Conservation (phyloP, 495 filamentous ascomycete genomes). For the Penicillium ochrochloron region DNA sequence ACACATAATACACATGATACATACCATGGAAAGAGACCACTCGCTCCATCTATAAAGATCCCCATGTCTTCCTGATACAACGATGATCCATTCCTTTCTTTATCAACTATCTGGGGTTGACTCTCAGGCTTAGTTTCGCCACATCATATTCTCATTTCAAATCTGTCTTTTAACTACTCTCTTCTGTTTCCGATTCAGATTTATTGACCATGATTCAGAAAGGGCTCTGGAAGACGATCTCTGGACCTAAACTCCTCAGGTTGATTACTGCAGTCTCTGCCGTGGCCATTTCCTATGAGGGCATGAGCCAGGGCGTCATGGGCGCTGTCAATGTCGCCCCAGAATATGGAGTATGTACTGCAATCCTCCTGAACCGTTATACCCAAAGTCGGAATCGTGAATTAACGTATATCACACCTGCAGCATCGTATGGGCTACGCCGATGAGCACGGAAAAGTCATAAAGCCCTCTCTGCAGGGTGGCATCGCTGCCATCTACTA, state of each 20-base stretch:
- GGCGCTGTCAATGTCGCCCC: conserved; percentile 60
- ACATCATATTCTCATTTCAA: background rate
- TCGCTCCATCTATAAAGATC: conserved; percentile 19
- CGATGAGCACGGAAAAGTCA: conserved; percentile 42
- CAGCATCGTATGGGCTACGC: conserved; percentile 45
- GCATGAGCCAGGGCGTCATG: conserved; percentile 62
- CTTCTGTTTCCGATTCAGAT: background rate
- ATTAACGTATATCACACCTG: conserved; percentile 13
- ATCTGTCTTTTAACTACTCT: background rate
- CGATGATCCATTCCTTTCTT: conserved; percentile 1
- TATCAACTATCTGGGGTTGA: conserved; percentile 11
- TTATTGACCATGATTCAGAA: conserved; percentile 15
- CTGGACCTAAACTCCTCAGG: conserved; percentile 41
- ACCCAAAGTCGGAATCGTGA: conserved; percentile 8
- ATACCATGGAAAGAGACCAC: background rate
- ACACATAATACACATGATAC: too few relatives aligned
- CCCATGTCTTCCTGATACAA: conserved; percentile 13
- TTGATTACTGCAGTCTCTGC: conserved; percentile 56
- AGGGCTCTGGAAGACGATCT: conserved; percentile 15
- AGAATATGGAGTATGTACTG: conserved; percentile 45
- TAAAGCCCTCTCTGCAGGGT: conserved; percentile 55
- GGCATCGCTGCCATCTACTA: conserved; percentile 62
- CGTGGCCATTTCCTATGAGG: conserved; percentile 47
- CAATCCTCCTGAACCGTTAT: conserved; percentile 13
- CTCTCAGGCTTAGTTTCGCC: conserved; percentile 8